Evolutionary conservation across 225 moss, liverwort and hornwort genomes (phyloP).

Genomic region (Lunularia cruciata): DNA sequence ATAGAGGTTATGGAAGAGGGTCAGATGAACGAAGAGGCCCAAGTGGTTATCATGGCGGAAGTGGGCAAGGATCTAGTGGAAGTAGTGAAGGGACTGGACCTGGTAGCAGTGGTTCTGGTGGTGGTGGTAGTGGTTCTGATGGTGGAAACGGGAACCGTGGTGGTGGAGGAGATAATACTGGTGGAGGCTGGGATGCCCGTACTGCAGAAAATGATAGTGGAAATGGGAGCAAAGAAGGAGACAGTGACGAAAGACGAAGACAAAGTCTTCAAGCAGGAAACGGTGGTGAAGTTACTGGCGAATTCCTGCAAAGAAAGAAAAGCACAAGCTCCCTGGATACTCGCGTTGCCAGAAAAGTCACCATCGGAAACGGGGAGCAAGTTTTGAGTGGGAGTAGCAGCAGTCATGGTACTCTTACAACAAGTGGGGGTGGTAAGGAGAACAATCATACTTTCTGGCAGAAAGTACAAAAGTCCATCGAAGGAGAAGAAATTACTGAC

Average conservation of each 20-base stretch:
- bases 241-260: slow-evolving; percentile 46
- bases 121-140: slow-evolving; percentile 37
- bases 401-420: slow-evolving; percentile 22
- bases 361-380: slow-evolving; percentile 32
- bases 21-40: slow-evolving; percentile 41
- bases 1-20: slow-evolving; percentile 33
- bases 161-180: slow-evolving; percentile 34
- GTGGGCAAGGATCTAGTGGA: slow-evolving; percentile 40
- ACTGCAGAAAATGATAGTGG: slow-evolving; percentile 30
- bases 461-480: slow-evolving; percentile 23
- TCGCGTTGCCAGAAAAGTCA: slow-evolving; percentile 20
- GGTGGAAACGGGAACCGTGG: slow-evolving; percentile 39
- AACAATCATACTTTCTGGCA: slow-evolving; percentile 32
- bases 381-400: slow-evolving; percentile 22
- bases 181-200: slow-evolving; percentile 35
- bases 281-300: slow-evolving; percentile 28
- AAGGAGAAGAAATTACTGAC: slow-evolving; percentile 13
- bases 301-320: slow-evolving; percentile 34
- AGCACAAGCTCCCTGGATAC: slow-evolving; percentile 16
- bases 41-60: slow-evolving; percentile 34
- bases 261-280: slow-evolving; percentile 35
- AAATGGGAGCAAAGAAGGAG: slow-evolving; percentile 40
- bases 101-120: slow-evolving; percentile 39
- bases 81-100: slow-evolving; percentile 39
- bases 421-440: slow-evolving; percentile 33